phyloP scores from a whole-genome alignment of 2,329 filamentous ascomycete species.

The Fusarium praegraminearum region DNA sequence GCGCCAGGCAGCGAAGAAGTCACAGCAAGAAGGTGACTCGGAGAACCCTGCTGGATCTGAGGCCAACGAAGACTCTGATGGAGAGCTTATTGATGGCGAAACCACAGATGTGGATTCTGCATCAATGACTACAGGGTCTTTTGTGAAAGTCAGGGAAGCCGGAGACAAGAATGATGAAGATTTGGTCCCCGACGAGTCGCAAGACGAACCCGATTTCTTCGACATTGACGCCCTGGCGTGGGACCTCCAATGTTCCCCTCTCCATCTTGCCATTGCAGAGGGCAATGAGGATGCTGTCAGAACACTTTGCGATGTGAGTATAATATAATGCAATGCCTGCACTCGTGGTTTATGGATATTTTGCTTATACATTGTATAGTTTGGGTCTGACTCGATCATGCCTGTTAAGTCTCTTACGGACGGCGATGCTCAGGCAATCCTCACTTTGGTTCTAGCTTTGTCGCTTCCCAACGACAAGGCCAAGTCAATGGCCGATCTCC shows the following conservation, averaged over 20 bases:
- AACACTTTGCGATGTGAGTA: constrained; percentile 70
- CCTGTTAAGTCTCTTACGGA: constrained; percentile 75
- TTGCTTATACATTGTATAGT: constrained; percentile 59
- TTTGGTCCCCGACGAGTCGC: constrained; percentile 64
- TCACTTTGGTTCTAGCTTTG: constrained; percentile 77
- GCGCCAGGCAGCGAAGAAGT: constrained; percentile 53
- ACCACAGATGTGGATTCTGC: constrained; percentile 58
- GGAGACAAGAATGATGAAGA: constrained; percentile 51
- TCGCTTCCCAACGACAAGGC: constrained; percentile 72
- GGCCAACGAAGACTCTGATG: constrained; percentile 53
- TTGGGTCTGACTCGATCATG: constrained; percentile 80
- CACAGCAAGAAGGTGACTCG: not conserved
- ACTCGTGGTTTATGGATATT: not conserved
- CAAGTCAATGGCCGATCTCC: constrained; percentile 70
- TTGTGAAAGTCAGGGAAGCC: constrained; percentile 72
- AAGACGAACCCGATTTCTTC: constrained; percentile 81
- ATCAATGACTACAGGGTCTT: constrained; percentile 76
- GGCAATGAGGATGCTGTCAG: constrained; percentile 78
- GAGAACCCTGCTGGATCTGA: constrained; percentile 16
- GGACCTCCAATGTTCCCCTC: constrained; percentile 78
- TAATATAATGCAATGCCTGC: not conserved
- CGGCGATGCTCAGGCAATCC: constrained; percentile 69
- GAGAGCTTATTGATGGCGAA: constrained; percentile 60
- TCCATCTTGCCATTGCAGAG: constrained; percentile 82
- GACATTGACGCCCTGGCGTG: constrained; percentile 83